Conservation (phyloP, 1,284 basidiomycete genomes). For the Neonothopanus nambi region DNA sequence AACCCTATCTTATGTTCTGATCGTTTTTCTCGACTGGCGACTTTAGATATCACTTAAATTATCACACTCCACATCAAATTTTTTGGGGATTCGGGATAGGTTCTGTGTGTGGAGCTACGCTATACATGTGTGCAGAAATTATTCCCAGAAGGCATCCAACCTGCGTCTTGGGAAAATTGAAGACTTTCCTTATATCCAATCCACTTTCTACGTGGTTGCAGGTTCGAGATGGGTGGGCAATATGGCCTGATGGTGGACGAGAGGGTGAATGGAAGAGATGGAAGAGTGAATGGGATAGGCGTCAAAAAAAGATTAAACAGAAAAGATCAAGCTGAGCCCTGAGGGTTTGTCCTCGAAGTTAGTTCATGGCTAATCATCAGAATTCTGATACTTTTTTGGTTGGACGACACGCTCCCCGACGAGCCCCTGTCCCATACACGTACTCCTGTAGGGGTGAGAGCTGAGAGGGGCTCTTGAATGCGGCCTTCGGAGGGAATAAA, state of each 20-base stretch:
- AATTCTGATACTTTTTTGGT: too few relatives aligned
- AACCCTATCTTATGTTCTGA: not conserved
- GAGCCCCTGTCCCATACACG: too few relatives aligned
- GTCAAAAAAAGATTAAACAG: not conserved
- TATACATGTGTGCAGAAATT: constrained; percentile 65
- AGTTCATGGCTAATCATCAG: too few relatives aligned
- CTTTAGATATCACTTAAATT: constrained; percentile 66
- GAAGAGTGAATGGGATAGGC: constrained; percentile 48
- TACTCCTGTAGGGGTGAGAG: too few relatives aligned
- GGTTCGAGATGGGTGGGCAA: constrained; percentile 78
- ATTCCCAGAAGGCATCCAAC: constrained; percentile 53
- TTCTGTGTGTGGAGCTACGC: constrained; percentile 49
- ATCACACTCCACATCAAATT: constrained; percentile 74
- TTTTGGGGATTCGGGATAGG: constrained; percentile 75
- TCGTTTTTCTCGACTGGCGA: not conserved
- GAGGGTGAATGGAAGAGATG: constrained; percentile 68
- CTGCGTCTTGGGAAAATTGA: constrained; percentile 51
- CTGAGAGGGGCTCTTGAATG: too few relatives aligned
- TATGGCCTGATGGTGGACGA: constrained; percentile 72
- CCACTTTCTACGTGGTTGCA: constrained; percentile 66
- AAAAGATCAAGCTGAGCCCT: not conserved
- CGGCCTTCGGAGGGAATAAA: too few relatives aligned
- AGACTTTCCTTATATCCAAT: constrained; percentile 53
- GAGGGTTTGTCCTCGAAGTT: not conserved
- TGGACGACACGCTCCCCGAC: too few relatives aligned